Percentiles rank a stretch among this genome's conserved stretches.
phyloP scores from a whole-genome alignment of 1,284 basidiomycete genomes.

The Cryptococcus sp. region DNA sequence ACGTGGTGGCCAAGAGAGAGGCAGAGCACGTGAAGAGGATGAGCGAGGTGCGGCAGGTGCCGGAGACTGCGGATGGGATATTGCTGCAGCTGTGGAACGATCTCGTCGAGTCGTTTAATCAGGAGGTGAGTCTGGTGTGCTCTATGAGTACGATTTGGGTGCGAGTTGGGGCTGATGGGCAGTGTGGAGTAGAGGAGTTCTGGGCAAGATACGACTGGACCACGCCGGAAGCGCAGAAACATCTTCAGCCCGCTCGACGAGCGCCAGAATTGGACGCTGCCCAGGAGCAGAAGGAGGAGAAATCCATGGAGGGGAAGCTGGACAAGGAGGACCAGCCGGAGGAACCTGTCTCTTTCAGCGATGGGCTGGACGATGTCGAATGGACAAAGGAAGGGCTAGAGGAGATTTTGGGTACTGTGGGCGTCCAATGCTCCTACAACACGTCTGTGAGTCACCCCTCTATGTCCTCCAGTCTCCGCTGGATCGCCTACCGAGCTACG shows the following conservation, averaged over 20 bases:
- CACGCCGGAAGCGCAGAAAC: conserved; percentile 17
- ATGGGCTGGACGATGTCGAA: conserved; percentile 12
- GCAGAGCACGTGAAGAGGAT: conserved; percentile 10
- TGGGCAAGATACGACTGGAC: conserved; percentile 35
- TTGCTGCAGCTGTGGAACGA: conserved; percentile 36
- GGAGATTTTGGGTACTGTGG: conserved; percentile 27
- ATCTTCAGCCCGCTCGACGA: conserved; percentile 10
- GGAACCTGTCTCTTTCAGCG: background rate
- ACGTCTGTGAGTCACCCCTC: conserved; percentile 17
- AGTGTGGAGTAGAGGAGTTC: conserved; percentile 25
- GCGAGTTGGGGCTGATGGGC: background rate
- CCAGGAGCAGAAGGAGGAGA: conserved; percentile 2
- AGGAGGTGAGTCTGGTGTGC: conserved; percentile 34
- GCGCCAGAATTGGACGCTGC: background rate
- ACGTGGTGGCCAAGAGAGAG: conserved; percentile 15
- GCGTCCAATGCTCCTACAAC: conserved; percentile 33
- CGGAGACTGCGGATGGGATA: conserved; percentile 19
- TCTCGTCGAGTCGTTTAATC: conserved; percentile 18
- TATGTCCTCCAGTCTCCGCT: background rate
- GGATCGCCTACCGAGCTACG: no score
- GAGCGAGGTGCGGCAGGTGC: conserved; percentile 16
- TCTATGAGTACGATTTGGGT: no score
- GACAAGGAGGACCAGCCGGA: conserved; percentile 2
- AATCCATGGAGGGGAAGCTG: no score
- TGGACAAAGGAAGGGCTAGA: conserved; percentile 36